These are phyloP conservation scores for Combretum micranthum DNA, from an alignment of 345 rosid genomes.

Conservation along the genomic window DNA sequence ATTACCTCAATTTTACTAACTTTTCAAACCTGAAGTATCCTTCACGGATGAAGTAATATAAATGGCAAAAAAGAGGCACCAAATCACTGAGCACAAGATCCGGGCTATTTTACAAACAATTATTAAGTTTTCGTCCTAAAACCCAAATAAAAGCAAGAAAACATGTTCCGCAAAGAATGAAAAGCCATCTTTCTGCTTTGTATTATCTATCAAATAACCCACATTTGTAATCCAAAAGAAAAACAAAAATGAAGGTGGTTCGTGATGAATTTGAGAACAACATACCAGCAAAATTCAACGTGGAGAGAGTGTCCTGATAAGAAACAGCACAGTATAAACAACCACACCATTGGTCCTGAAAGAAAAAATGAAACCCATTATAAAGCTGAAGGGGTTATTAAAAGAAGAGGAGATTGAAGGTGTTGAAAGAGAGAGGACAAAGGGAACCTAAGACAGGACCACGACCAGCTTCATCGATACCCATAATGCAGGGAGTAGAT, in stretches of 20 bases:
- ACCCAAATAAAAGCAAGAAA: neutral
- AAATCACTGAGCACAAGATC: no score
- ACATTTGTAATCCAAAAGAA: no score
- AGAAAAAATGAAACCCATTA: slow-evolving; percentile 4
- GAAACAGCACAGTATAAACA: slow-evolving; percentile 86
- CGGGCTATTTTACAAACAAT: no score
- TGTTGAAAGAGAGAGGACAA: neutral
- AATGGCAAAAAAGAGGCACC: no score
- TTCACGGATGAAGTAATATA: no score
- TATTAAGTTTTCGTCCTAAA: neutral
- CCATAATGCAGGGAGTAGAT: slow-evolving; percentile 78
- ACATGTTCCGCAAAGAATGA: neutral
- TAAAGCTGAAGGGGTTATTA: neutral
- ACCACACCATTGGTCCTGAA: slow-evolving; percentile 96
- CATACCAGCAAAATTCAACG: slow-evolving; percentile 73
- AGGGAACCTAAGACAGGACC: slow-evolving; percentile 76
- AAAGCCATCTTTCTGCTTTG: no score
- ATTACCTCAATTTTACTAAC: no score
- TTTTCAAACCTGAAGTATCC: no score
- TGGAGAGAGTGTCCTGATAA: slow-evolving; percentile 65
- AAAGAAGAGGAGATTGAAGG: neutral
- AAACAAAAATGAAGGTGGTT: no score
- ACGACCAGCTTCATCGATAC: slow-evolving; percentile 96
- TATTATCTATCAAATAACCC: no score
- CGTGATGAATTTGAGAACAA: neutral